Evolutionary conservation across 2,329 filamentous ascomycete genomes (phyloP).

Genomic region (Graphilbum fragrans): DNA sequence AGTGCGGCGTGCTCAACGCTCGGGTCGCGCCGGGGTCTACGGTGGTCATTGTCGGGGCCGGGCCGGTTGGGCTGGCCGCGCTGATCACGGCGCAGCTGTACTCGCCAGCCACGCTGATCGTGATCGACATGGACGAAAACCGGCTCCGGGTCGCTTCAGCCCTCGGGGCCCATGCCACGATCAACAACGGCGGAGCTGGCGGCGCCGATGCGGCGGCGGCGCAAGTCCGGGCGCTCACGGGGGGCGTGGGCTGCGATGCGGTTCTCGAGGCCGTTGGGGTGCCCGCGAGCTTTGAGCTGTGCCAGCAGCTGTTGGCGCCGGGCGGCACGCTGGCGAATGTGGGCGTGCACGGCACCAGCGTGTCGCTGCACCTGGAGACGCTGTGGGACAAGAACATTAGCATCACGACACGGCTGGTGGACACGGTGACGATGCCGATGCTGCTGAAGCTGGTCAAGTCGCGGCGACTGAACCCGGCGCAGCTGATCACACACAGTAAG

Average conservation of each 20-base stretch:
- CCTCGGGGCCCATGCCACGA: slow-evolving; percentile 33
- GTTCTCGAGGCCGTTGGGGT: slow-evolving; percentile 47
- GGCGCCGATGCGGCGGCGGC: slow-evolving; percentile 13
- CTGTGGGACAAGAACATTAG: slow-evolving; percentile 43
- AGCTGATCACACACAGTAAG: slow-evolving; percentile 33
- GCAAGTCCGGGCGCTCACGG: slow-evolving; percentile 28
- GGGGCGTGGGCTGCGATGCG: slow-evolving; percentile 40
- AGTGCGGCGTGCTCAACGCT: slow-evolving; percentile 39
- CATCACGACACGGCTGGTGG: slow-evolving; percentile 34
- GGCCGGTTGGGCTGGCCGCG: slow-evolving; percentile 42
- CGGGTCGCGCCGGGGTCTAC: slow-evolving; percentile 37
- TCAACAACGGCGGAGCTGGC: slow-evolving; percentile 25
- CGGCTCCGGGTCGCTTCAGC: slow-evolving; percentile 32
- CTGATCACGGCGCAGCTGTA: slow-evolving; percentile 43
- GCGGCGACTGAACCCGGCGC: slow-evolving; percentile 25
- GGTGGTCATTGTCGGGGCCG: slow-evolving; percentile 42
- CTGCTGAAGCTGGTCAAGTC: slow-evolving; percentile 31
- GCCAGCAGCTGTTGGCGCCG: slow-evolving; percentile 38
- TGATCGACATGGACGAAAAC: slow-evolving; percentile 36
- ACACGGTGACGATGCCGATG: slow-evolving; percentile 34
- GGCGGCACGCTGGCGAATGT: slow-evolving; percentile 45
- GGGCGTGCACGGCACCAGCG: slow-evolving; percentile 43
- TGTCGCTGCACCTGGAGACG: slow-evolving; percentile 36
- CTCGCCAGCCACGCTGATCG: slow-evolving; percentile 35
- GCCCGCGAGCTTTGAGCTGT: slow-evolving; percentile 38